phyloP scores from a whole-genome alignment of 2,329 filamentous ascomycete species.

The Neofusicoccum sp. region DNA sequence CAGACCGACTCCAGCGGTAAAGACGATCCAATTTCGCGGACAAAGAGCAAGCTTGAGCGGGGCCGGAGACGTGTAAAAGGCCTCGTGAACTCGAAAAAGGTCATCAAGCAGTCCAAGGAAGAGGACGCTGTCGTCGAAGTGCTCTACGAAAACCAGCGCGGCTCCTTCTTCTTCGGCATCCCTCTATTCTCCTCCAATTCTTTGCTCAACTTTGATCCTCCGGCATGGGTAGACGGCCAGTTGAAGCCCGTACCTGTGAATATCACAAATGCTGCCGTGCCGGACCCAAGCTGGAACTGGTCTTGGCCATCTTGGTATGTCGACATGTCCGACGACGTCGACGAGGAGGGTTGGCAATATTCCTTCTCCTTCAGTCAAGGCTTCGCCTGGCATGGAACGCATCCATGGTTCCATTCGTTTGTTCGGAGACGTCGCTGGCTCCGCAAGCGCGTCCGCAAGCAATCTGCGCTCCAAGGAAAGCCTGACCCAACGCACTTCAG shows the following conservation, averaged over 20 bases:
- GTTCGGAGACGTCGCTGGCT: constrained; percentile 90
- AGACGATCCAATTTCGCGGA: constrained; percentile 20
- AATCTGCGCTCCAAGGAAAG: background rate
- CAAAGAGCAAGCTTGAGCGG: constrained; percentile 28
- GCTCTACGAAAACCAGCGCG: constrained; percentile 93
- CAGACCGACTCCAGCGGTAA: background rate
- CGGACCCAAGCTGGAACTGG: constrained; percentile 96
- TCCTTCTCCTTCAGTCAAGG: constrained; percentile 72
- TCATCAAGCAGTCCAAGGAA: constrained; percentile 31
- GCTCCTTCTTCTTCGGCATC: constrained; percentile 82
- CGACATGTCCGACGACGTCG: constrained; percentile 76
- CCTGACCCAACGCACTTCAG: constrained; percentile 24
- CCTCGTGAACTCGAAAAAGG: constrained; percentile 29
- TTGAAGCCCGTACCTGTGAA: constrained; percentile 60
- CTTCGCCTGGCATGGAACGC: constrained; percentile 74
- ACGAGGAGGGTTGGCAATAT: constrained; percentile 95
- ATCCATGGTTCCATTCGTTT: constrained; percentile 91
- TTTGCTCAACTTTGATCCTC: constrained; percentile 79
- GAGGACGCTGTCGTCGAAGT: constrained; percentile 62
- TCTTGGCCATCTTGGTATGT: constrained; percentile 70
- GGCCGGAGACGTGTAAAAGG: constrained; percentile 21
- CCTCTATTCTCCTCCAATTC: constrained; percentile 86
- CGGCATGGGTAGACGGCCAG: constrained; percentile 74
- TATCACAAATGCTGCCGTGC: constrained; percentile 85
- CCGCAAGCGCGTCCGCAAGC: constrained; percentile 17